Base-by-base conservation (phyloP, 768 basidiomycete species). In the Boletus tylopilopsis region DNA sequence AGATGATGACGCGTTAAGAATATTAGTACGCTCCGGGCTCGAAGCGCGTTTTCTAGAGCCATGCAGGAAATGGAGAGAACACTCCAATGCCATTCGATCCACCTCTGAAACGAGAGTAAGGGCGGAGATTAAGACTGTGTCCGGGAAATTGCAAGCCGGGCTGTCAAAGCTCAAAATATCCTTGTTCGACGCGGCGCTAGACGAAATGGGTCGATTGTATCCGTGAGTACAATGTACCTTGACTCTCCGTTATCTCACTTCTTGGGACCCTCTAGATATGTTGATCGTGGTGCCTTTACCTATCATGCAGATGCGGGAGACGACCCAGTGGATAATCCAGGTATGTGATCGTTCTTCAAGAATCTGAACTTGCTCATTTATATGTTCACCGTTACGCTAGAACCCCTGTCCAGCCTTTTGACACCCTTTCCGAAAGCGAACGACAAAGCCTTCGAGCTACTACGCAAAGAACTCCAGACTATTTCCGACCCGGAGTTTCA, bases 1-100 rank as follows among this genome's bases (percentile, higher is more conserved):
- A 13, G 53, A 57, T 5, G 64, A 63, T 2, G 58, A 63, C 0
- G 59, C 59, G 0, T 5, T 75, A 0, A 49, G 29, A 7, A 64
- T 68, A 0, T 54, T 76, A 5, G 41, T 68, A 21, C 40, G 19
- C 15, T 29, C 42, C 2, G 74, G 71, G 1, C 62, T 75, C 0
- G 36, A 49, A 8, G 57, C 49, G 21, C 64, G 68, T 8, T 71
- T 59, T 25, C 58, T 47, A 2, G 39, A 19, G 1, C 42, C 44
- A 7, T 67, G 67, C 30, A 49, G 36, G 2, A 37, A 53, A 0
- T 73, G 68, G 68, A 54, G 46, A 21, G 47, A 62, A 0, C 48
- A 59, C 0, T 49, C 53, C 2, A 36, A 0, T 0, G 51, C 61
- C 6, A 15, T 58, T 10, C 38, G 10, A 9, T 43, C 5, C 5